Evolutionary conservation across 305 asterid genomes (phyloP).

Genomic region (Salvia sclarea): DNA sequence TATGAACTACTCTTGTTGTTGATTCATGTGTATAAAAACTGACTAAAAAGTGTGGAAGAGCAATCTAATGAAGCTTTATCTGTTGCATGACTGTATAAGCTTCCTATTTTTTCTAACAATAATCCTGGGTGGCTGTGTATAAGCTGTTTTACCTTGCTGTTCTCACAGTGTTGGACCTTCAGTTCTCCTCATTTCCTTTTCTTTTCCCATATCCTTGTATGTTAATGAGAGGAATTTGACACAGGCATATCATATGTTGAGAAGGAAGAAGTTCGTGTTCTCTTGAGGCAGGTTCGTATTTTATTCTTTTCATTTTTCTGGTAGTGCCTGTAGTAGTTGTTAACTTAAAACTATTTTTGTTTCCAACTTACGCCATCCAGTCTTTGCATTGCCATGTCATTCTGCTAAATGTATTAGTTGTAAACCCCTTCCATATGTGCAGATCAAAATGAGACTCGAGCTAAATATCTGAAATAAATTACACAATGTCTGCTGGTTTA

Average conservation of each 20-base stretch:
- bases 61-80: neutral
- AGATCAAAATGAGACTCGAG: constrained; percentile 6
- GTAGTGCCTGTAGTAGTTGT: constrained; percentile 10
- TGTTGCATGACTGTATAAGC: neutral
- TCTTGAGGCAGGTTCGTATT: constrained; percentile 82
- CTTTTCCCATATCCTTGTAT: constrained; percentile 27
- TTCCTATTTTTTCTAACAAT: constrained; percentile 2
- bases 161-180: constrained; percentile 1
- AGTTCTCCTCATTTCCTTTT: neutral
- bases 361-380: constrained; percentile 15
- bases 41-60: neutral
- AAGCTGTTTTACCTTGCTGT: neutral
- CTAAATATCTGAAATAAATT: neutral
- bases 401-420: neutral
- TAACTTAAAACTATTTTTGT: too few relatives aligned
- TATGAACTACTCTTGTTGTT: neutral
- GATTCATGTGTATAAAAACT: neutral
- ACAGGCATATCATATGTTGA: constrained; percentile 86
- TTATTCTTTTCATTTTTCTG: constrained; percentile 22
- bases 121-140: neutral
- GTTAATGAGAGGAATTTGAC: constrained; percentile 31
- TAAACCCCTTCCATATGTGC: constrained; percentile 19
- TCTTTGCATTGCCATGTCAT: constrained; percentile 12
- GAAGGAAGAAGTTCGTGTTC: constrained; percentile 92
- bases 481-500: constrained; percentile 16